Conservation (phyloP, 306 rosid species). For the Acacia melanoxylon region DNA sequence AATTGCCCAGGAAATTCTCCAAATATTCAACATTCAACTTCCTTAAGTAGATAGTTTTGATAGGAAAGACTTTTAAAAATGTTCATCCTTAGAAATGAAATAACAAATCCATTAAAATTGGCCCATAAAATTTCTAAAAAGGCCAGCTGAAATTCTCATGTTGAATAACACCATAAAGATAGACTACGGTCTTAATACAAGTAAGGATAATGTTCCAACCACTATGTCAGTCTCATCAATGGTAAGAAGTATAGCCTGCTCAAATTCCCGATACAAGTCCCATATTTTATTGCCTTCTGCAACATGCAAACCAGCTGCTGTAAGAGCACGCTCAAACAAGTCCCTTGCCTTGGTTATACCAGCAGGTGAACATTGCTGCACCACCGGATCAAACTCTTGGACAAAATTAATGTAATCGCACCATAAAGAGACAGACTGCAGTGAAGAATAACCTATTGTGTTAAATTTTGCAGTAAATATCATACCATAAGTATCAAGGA, state of each 20-base stretch:
- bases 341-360: conserved; percentile 76
- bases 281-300: conserved; percentile 73
- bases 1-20: conserved; percentile 5
- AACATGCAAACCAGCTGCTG: conserved; percentile 88
- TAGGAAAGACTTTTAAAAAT: neutral
- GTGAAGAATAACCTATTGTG: conserved; percentile 30
- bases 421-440: conserved; percentile 90
- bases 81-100: neutral
- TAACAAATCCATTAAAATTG: conserved; percentile 2
- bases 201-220: conserved; percentile 44
- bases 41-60: conserved; percentile 8
- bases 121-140: neutral
- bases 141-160: conserved; percentile 6
- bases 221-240: conserved; percentile 57
- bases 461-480: conserved; percentile 6
- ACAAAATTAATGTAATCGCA: conserved; percentile 63
- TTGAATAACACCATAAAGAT: neutral
- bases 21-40: conserved; percentile 19
- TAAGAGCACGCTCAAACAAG: conserved; percentile 79
- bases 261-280: conserved; percentile 79
- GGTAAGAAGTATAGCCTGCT: conserved; percentile 60
- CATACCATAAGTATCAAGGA: conserved; percentile 4
- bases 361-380: conserved; percentile 50
- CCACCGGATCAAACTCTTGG: conserved; percentile 65
- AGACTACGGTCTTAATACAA: neutral